Evolutionary conservation across 2,329 filamentous ascomycete species (phyloP), one percentile per base, ranked within the genome.

Genomic region (Sporothrix euskadiensis): DNA sequence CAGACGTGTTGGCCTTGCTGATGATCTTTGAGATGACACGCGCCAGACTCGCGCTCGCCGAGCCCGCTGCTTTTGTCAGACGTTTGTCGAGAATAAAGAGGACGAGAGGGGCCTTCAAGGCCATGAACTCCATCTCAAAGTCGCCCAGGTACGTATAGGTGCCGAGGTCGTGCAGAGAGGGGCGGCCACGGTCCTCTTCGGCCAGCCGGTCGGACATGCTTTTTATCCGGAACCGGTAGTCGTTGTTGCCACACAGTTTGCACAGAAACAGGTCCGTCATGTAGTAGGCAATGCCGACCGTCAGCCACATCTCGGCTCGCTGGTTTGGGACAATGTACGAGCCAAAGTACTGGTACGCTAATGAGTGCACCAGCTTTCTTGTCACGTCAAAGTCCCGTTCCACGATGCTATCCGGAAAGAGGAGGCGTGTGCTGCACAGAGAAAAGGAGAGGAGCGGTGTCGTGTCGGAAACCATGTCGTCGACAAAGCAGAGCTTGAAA

Each of bases 261-360:
- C 91, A 93, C 88, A 98, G 93, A 81, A 97, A 98, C 4, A 94
- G 87, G 78, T 98, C 95, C 1, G 95, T 94, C 88, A 99, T 97
- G 84, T 94, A 99, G 84, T 95, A 94, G 0, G 95, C 92, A 65
- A 97, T 91, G 16, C 95, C 97, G 71, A 96, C 88, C 14, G 95
- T 91, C 26, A 97, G 90, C 96, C 96, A 99, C 71, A 90, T 89
- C 81, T 99, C 96, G 70, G 87, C 87, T 22, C 90, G 89, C 56
- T 91, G 90, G 79, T 94, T 93, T 0, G 96, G 91, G 66, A 97
- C 91, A 77, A 99, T 92, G 79, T 94, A 94, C 76, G 99, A 91
- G 19, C 96, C 96, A 76, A 96, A 93, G 92, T 95, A 99, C 80
- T 99, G 96, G 74, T 90, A 93, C 12, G 96, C 93, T 66, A 98